Evolutionary conservation across 148 eudicot genomes (phyloP).

Genomic region (Spergularia marina): DNA sequence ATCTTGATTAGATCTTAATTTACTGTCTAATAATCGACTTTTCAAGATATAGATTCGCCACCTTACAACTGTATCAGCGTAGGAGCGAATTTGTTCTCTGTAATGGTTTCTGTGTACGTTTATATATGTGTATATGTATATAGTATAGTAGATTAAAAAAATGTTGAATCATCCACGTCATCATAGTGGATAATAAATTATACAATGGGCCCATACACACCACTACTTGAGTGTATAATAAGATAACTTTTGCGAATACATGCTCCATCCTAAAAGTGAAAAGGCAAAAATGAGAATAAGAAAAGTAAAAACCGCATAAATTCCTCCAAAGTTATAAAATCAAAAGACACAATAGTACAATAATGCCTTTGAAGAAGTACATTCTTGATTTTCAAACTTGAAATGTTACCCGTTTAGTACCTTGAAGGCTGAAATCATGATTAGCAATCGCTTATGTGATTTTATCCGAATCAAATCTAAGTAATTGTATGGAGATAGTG

Average conservation of each 20-base stretch:
- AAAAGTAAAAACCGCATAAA: neutral
- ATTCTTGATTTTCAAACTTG: neutral
- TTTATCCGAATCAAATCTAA: too few species aligned
- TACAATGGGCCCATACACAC: slow-evolving; percentile 1
- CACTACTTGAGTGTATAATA: slow-evolving; percentile 4
- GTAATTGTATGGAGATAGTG: neutral
- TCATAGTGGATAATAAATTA: slow-evolving; percentile 26
- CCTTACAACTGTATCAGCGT: neutral
- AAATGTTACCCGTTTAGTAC: slow-evolving; percentile 8
- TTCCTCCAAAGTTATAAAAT: neutral
- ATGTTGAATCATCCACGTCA: slow-evolving; percentile 15
- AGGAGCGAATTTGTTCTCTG: slow-evolving; percentile 10
- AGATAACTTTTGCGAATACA: slow-evolving; percentile 2
- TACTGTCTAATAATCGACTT: neutral
- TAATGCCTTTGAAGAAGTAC: neutral
- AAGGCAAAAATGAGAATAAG: neutral
- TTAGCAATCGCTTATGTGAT: too few species aligned
- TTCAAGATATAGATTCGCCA: slow-evolving; percentile 11
- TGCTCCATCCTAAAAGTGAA: slow-evolving; percentile 7
- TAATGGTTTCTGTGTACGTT: neutral
- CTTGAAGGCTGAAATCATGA: too few species aligned
- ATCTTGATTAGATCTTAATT: slow-evolving; percentile 1
- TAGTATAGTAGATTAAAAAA: slow-evolving; percentile 1
- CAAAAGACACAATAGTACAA: neutral
- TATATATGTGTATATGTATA: slow-evolving; percentile 4